phyloP scores from a whole-genome alignment of 139 green algal species.

The Closterium sp. region DNA sequence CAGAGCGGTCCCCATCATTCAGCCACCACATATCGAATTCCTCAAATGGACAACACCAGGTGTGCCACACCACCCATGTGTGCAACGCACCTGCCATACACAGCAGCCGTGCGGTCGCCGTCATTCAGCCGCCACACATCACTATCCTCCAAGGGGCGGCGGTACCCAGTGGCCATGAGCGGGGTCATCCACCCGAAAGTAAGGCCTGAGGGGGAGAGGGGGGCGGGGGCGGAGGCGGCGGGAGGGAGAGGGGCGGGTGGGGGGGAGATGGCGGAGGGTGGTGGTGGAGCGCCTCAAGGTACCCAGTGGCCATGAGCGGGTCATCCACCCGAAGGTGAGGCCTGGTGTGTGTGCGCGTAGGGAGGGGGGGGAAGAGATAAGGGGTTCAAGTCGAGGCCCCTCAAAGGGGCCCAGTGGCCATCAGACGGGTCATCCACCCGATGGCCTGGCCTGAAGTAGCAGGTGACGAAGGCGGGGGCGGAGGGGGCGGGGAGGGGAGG shows the following conservation, averaged over 20 bases:
- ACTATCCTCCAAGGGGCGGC: conserved; percentile 19
- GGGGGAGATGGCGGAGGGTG: neutral
- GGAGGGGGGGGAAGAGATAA: too few species aligned
- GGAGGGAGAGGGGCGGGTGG: neutral
- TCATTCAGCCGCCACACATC: conserved; percentile 46
- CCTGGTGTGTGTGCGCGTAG: too few species aligned
- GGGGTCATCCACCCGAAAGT: neutral
- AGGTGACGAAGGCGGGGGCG: neutral
- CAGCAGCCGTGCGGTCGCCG: conserved; percentile 18
- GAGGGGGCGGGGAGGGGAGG: neutral
- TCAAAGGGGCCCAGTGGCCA: neutral
- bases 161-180: too few species aligned
- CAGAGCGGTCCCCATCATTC: conserved; percentile 27
- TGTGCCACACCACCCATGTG: too few species aligned
- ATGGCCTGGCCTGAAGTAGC: neutral
- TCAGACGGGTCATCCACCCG: neutral
- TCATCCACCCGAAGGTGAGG: neutral
- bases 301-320: too few species aligned
- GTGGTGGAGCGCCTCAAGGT: too few species aligned
- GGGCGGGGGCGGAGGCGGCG: neutral
- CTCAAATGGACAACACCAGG: conserved; percentile 19
- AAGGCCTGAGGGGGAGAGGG: neutral
- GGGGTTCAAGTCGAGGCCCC: too few species aligned
- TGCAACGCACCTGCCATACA: too few species aligned
- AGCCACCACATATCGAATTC: conserved; percentile 43